Conservation (phyloP, 352 stramenopile species). For the Phytophthora colocasiae region DNA sequence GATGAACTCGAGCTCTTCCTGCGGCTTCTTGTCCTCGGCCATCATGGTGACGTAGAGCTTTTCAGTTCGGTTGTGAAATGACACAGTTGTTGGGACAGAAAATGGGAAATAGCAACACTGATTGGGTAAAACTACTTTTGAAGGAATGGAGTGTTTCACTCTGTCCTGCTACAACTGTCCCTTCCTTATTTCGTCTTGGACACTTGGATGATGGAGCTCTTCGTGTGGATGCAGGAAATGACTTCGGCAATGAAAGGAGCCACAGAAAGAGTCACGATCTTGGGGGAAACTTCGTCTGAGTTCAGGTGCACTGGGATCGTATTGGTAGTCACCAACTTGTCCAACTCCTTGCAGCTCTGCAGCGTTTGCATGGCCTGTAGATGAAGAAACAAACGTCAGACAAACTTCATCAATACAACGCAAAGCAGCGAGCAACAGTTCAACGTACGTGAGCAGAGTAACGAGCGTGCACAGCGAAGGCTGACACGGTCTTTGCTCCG, state of each 20-base stretch:
- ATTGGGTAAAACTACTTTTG: conserved; percentile 44
- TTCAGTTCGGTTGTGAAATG: conserved; percentile 15
- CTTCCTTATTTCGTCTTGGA: conserved; percentile 75
- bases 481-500: conserved; percentile 79
- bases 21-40: conserved; percentile 66
- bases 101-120: conserved; percentile 1
- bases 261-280: conserved; percentile 88
- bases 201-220: conserved; percentile 86
- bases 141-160: neutral
- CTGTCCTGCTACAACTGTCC: conserved; percentile 6
- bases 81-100: conserved; percentile 12
- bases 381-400: neutral
- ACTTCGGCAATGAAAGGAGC: conserved; percentile 89
- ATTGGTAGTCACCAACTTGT: conserved; percentile 88
- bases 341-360: conserved; percentile 75
- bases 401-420: neutral
- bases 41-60: conserved; percentile 47
- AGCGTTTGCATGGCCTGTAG: conserved; percentile 62
- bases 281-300: conserved; percentile 44
- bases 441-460: conserved; percentile 79
- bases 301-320: conserved; percentile 70
- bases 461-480: conserved; percentile 85
- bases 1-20: conserved; percentile 85
- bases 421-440: conserved; percentile 1
- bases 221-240: conserved; percentile 90